Evolutionary conservation across 2,329 filamentous ascomycete species (phyloP).

Genomic region (Didymella segeticola): DNA sequence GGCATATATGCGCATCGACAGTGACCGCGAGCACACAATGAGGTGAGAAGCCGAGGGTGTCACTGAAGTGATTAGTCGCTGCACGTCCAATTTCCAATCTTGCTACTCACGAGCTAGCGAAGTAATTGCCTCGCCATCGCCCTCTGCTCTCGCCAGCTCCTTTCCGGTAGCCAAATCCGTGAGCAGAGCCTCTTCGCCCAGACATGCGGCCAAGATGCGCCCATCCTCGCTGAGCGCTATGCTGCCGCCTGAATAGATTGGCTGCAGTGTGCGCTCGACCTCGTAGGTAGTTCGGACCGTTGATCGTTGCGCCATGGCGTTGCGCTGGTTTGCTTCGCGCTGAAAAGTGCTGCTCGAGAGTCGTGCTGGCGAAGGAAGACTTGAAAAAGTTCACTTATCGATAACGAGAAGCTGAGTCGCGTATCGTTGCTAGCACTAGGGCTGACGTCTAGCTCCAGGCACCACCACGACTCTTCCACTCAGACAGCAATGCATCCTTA

Average conservation of each 20-base stretch:
- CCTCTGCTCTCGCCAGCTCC: constrained; percentile 85
- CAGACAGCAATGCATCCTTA: neutral
- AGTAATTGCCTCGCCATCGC: constrained; percentile 75
- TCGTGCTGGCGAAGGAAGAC: constrained; percentile 24
- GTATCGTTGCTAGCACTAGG: neutral
- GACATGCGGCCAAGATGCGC: constrained; percentile 80
- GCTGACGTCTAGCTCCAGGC: constrained; percentile 8
- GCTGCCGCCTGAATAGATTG: constrained; percentile 91
- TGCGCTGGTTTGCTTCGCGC: constrained; percentile 14
- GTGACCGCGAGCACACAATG: constrained; percentile 89
- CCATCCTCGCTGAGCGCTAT: constrained; percentile 83
- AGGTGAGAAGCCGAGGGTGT: constrained; percentile 88
- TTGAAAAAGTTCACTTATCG: constrained; percentile 47
- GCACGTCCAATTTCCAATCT: neutral
- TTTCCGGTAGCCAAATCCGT: constrained; percentile 84
- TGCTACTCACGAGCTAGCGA: constrained; percentile 67
- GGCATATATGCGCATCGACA: constrained; percentile 91
- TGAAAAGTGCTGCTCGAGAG: constrained; percentile 3
- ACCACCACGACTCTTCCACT: neutral
- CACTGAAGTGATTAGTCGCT: constrained; percentile 59
- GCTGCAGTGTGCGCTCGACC: constrained; percentile 79
- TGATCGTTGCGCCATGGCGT: constrained; percentile 61
- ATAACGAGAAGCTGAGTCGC: constrained; percentile 27
- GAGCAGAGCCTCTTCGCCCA: constrained; percentile 91
- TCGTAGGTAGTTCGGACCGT: constrained; percentile 87